Base-by-base conservation (phyloP, 1,284 basidiomycete species). In the Exobasidium rhododendri region DNA sequence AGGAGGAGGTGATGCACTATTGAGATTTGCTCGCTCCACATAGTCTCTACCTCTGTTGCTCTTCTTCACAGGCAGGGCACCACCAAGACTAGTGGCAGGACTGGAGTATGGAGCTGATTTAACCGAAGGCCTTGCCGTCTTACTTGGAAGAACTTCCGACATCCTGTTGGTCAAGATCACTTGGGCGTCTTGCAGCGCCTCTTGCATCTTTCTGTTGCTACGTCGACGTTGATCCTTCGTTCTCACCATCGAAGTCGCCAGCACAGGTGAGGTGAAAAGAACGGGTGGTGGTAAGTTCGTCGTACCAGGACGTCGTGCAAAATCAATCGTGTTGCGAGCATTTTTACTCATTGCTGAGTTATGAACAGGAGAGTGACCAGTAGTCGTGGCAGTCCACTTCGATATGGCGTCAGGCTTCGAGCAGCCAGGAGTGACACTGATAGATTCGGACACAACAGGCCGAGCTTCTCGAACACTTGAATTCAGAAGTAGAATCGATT, bases 201-300 rank as follows among this genome's bases (percentile, higher is more conserved):
- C 35, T 40, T 17, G 35, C 7, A 17, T 10, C 7, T 40, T 17
- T 40, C 17, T 40, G 17, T 17, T 40, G 17, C 35, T 40, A 10
- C 35, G 35, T 10, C 35, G 35, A 10, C 35, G 35, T 40, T 40
- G 35, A 10, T 10, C 35, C 7, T 40, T 40, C 14, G 52, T 11
- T 20, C 22, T 40, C 59, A 64, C 65, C 59, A 63, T 62, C 30
- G 68, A 66, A 10, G 71, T 66, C 10, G 70, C 69, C 56, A 72
- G 58, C 54, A 68, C 71, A 26, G 70, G 71, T 32, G 69, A 71
- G 28, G 68, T 68, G 68, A 66, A 73, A 57, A 62, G 66, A 22
- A 64, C 50, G 58, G 66, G 65, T 6, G 70, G 67, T n/a, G 63
- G 70, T 14, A 69, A 52, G 63, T 73, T 71, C 58, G 71, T 73